These are phyloP conservation scores for Rhizomucor miehei DNA, from an alignment of 371 early-diverging fungal genomes.

Conservation along the genomic window DNA sequence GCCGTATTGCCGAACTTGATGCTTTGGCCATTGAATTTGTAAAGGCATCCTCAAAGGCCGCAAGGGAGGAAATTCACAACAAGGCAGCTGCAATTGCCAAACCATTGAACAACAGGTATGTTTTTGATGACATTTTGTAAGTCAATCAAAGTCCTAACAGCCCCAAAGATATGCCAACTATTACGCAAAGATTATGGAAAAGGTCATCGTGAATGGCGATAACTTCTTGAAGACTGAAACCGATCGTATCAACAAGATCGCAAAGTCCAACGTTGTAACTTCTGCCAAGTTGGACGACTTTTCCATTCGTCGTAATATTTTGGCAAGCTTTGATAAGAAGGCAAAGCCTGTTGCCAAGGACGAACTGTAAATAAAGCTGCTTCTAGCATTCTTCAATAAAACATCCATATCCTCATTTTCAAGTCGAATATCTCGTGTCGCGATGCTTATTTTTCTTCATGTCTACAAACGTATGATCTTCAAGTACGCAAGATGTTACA, in stretches of 20 bases:
- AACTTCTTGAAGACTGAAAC: conserved; percentile 64
- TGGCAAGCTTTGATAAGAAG: conserved; percentile 53
- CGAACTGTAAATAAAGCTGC: conserved; percentile 14
- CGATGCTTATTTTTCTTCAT: too few species aligned
- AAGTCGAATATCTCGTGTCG: too few species aligned
- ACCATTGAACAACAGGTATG: conserved; percentile 23
- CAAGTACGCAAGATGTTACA: too few species aligned
- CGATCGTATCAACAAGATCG: conserved; percentile 69
- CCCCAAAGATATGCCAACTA: conserved; percentile 52
- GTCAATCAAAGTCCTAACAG: neutral
- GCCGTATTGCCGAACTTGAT: conserved; percentile 71
- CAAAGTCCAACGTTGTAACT: conserved; percentile 55
- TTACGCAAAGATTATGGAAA: conserved; percentile 76
- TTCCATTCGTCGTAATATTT: conserved; percentile 71
- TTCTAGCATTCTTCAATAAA: neutral
- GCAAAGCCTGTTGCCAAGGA: conserved; percentile 34
- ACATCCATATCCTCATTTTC: neutral
- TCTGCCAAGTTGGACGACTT: conserved; percentile 73
- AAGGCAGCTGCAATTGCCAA: conserved; percentile 36
- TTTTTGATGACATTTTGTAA: neutral
- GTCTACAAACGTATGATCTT: too few species aligned
- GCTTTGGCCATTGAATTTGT: conserved; percentile 63
- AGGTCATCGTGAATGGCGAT: conserved; percentile 55
- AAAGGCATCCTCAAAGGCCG: conserved; percentile 33
- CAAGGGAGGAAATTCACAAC: conserved; percentile 32